These are phyloP conservation scores for Tillandsia fasciculata DNA, from an alignment of 176 grass and related monocot species.

Conservation along the genomic window DNA sequence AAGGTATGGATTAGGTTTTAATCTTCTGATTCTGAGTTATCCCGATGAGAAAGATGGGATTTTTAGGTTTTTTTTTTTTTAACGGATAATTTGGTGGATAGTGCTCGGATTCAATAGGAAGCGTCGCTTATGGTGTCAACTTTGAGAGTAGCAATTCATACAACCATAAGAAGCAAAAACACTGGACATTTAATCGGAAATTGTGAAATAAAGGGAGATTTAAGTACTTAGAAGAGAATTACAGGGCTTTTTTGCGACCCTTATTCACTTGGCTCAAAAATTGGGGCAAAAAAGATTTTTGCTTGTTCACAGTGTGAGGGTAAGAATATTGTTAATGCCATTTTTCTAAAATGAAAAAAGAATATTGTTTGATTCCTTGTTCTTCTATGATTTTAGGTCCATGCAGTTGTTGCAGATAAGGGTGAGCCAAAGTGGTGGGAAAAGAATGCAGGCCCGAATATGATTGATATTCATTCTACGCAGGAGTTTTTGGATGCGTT, in stretches of 20 bases:
- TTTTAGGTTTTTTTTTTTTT: not conserved
- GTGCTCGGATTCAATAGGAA: not conserved
- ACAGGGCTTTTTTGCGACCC: no score
- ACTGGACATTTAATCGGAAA: not conserved
- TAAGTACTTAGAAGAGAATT: not conserved
- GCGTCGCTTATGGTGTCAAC: not conserved
- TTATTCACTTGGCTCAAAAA: no score
- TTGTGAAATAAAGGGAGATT: not conserved
- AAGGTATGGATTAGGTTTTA: conserved; percentile 23
- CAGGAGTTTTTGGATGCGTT: conserved; percentile 85
- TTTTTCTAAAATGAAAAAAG: no score
- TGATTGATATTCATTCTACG: conserved; percentile 94
- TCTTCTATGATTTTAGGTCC: conserved; percentile 33
- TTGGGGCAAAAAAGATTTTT: no score
- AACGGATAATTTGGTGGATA: conserved; percentile 22
- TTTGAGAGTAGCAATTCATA: not conserved
- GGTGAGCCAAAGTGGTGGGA: conserved; percentile 85
- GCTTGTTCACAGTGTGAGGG: no score
- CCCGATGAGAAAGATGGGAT: not conserved
- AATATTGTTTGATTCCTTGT: not conserved
- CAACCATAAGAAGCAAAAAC: not conserved
- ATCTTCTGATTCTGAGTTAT: not conserved
- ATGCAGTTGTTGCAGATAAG: conserved; percentile 26
- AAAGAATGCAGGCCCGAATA: conserved; percentile 66
- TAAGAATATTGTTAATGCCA: no score